A percentile compares a stretch with the other conserved stretches of the same genome.
Evolutionary conservation across 2,329 filamentous ascomycete species (phyloP).

Genomic region (Orbilia oligospora): DNA sequence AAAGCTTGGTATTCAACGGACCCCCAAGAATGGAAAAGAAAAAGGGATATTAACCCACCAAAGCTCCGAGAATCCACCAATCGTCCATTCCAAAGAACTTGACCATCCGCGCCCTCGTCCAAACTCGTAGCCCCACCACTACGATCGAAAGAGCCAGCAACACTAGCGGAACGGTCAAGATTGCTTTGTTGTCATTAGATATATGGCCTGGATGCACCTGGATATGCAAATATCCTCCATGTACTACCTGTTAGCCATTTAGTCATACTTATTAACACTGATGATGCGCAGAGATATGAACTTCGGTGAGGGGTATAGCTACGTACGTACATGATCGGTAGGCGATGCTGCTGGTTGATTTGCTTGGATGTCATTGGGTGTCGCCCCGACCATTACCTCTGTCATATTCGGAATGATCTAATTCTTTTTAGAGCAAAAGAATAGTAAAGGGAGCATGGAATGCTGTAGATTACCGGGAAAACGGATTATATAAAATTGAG

Average conservation of each 20-base stretch:
- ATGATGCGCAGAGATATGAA: background rate
- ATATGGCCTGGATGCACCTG: slow-evolving; percentile 60
- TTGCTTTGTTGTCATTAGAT: slow-evolving; percentile 52
- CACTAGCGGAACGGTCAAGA: slow-evolving; percentile 49
- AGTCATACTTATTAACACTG: slow-evolving; percentile 11
- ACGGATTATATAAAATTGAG: slow-evolving; percentile 10
- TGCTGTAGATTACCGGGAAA: background rate
- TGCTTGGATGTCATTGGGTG: slow-evolving; percentile 39
- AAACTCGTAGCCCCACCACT: slow-evolving; percentile 42
- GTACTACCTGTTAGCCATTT: slow-evolving; percentile 39
- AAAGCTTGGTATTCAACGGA: background rate
- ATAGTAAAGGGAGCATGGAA: background rate
- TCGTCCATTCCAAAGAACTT: slow-evolving; percentile 57
- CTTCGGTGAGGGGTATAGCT: background rate
- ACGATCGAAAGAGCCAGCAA: slow-evolving; percentile 49
- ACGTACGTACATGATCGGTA: slow-evolving; percentile 60
- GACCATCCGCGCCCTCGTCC: slow-evolving; percentile 52
- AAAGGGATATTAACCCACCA: slow-evolving; percentile 31
- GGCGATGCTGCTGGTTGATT: slow-evolving; percentile 43
- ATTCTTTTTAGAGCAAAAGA: background rate
- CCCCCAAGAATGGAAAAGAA: background rate
- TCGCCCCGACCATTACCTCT: slow-evolving; percentile 37
- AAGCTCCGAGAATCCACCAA: slow-evolving; percentile 53
- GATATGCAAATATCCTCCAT: slow-evolving; percentile 23
- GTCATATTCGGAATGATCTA: slow-evolving; percentile 40